Evolutionary conservation across 2,329 filamentous ascomycete species (phyloP).

Genomic region (Ophiostoma sp.): DNA sequence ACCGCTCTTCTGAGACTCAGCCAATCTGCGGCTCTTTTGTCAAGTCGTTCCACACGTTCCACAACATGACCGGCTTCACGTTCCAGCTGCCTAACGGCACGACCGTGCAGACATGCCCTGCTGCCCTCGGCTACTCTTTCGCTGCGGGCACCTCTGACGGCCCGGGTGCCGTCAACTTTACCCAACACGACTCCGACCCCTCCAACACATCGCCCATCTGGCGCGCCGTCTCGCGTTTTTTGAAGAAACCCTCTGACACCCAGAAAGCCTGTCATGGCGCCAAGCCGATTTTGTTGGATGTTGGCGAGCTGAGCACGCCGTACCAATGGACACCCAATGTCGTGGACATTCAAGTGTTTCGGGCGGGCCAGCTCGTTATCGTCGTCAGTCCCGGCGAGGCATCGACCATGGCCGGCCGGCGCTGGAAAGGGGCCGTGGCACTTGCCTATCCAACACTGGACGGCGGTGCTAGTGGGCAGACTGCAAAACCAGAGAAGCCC

Average conservation of each 20-base stretch:
- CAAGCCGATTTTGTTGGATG: slow-evolving; percentile 85
- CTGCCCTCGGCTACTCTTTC: slow-evolving; percentile 84
- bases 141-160: slow-evolving; percentile 88
- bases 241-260: slow-evolving; percentile 68
- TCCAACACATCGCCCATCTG: slow-evolving; percentile 70
- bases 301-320: slow-evolving; percentile 74
- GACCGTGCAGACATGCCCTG: slow-evolving; percentile 72
- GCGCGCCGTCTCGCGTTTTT: slow-evolving; percentile 69
- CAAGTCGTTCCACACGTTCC: slow-evolving; percentile 76
- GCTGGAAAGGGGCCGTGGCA: slow-evolving; percentile 74
- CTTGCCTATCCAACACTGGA: slow-evolving; percentile 43
- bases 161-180: slow-evolving; percentile 86
- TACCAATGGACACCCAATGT: slow-evolving; percentile 91
- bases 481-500: slow-evolving; percentile 40
- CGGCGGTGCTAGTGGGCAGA: not conserved
- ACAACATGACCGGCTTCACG: slow-evolving; percentile 71
- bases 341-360: slow-evolving; percentile 82
- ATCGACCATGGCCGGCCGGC: slow-evolving; percentile 86
- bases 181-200: slow-evolving; percentile 77
- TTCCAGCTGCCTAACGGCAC: slow-evolving; percentile 74
- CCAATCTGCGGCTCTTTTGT: slow-evolving; percentile 65
- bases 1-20: slow-evolving; percentile 56
- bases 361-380: slow-evolving; percentile 81
- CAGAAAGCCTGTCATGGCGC: slow-evolving; percentile 75
- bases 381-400: slow-evolving; percentile 85